Evolutionary conservation across 2,329 filamentous ascomycete genomes (phyloP).

Genomic region (Paecilomyces formosus): DNA sequence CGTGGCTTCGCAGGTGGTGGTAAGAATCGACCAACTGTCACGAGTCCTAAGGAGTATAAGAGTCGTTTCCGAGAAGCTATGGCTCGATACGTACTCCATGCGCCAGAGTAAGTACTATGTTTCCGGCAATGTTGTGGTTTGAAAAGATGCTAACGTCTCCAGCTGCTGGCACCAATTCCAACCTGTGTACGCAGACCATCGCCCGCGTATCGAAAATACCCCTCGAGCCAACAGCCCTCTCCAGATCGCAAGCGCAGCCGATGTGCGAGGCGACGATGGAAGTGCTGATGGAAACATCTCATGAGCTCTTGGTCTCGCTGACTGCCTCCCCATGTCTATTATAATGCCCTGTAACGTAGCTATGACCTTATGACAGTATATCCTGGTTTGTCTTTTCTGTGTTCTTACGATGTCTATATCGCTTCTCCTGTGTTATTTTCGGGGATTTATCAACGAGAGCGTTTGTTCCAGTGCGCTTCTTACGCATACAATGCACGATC

Average conservation of each 20-base stretch:
- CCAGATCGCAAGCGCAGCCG: constrained; percentile 9
- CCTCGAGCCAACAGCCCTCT: constrained; percentile 16
- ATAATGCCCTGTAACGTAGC: not conserved
- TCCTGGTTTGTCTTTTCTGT: not conserved
- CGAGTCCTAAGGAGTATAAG: constrained; percentile 95
- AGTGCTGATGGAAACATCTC: constrained; percentile 9
- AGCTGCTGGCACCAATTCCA: constrained; percentile 43
- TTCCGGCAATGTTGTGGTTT: not conserved
- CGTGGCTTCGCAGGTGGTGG: constrained; percentile 76
- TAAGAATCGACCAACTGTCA: constrained; percentile 82
- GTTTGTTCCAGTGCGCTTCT: not conserved
- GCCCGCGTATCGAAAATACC: constrained; percentile 21
- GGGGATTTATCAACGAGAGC: not conserved
- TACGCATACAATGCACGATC: not conserved
- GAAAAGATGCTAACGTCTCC: not conserved
- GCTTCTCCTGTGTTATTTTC: not conserved
- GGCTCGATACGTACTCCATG: constrained; percentile 65
- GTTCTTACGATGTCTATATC: not conserved
- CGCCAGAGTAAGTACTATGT: constrained; percentile 34
- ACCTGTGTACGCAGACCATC: constrained; percentile 20
- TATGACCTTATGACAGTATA: not conserved
- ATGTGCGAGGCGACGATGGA: constrained; percentile 12
- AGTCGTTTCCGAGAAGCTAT: constrained; percentile 93
- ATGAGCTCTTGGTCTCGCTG: not conserved
- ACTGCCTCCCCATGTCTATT: not conserved